Evolutionary conservation across 73 alveolate genomes (phyloP).

Genomic region (Paramecium caudatum): DNA sequence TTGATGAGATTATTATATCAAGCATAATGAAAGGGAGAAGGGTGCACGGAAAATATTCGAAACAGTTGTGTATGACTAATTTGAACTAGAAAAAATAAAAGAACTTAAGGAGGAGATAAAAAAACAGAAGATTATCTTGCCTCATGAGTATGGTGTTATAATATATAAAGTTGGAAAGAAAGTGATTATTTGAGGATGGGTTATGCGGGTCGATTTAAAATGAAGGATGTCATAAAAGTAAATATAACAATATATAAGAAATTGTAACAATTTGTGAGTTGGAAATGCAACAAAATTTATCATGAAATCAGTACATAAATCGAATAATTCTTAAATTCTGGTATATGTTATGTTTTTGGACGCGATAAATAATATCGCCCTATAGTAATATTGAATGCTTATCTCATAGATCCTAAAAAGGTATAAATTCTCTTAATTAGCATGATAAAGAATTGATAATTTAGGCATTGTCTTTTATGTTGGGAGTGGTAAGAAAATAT

Average conservation of each 20-base stretch:
- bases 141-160: slow-evolving; percentile 56
- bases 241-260: background rate
- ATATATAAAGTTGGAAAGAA: slow-evolving; percentile 59
- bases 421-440: slow-evolving; percentile 49
- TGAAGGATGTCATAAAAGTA: slow-evolving; percentile 67
- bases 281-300: slow-evolving; percentile 54
- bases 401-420: slow-evolving; percentile 52
- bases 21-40: slow-evolving; percentile 48
- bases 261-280: slow-evolving; percentile 10
- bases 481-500: slow-evolving; percentile 66
- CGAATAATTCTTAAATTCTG: slow-evolving; percentile 33
- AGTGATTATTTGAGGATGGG: slow-evolving; percentile 70
- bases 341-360: slow-evolving; percentile 66
- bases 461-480: slow-evolving; percentile 58
- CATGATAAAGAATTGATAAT: slow-evolving; percentile 53
- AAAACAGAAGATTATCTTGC: slow-evolving; percentile 30
- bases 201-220: slow-evolving; percentile 62
- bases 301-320: background rate
- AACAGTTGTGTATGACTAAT: slow-evolving; percentile 53
- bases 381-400: slow-evolving; percentile 45
- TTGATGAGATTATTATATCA: slow-evolving; percentile 58
- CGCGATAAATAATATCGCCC: slow-evolving; percentile 75
- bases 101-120: slow-evolving; percentile 71
- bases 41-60: slow-evolving; percentile 67
- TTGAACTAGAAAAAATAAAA: slow-evolving; percentile 43